Percentiles rank a stretch among this genome's conserved stretches.
Conservation (phyloP, 805 yeast genomes). For the Saccharomycopsis synnaedendra region DNA sequence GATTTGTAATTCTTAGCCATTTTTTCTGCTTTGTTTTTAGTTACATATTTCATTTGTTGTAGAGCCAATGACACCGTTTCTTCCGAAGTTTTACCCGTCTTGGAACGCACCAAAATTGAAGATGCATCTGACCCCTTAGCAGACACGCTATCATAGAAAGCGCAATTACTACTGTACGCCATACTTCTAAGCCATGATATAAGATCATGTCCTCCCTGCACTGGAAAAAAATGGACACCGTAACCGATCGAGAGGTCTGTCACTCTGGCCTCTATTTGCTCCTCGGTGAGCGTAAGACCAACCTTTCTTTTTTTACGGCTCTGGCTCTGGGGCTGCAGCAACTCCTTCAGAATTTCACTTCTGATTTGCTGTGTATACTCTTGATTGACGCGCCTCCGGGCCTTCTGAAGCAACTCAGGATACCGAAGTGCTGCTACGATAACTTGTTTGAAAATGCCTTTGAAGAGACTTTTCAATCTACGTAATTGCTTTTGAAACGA, state of each 20-base stretch:
- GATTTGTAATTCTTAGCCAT: conserved; percentile 8
- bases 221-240: conserved; percentile 4
- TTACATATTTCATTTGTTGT: conserved; percentile 13
- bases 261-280: conserved; percentile 5
- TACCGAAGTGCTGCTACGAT: conserved; percentile 9
- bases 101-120: conserved; percentile 4
- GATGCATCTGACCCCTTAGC: neutral
- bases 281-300: neutral
- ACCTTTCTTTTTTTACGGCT: conserved; percentile 1
- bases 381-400: conserved; percentile 6
- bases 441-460: conserved; percentile 4
- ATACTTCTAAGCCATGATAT: conserved; percentile 10
- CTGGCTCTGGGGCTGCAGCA: neutral
- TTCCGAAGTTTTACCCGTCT: conserved; percentile 3
- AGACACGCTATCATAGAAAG: neutral
- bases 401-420: conserved; percentile 1
- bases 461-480: no score
- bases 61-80: conserved; percentile 7
- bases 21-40: conserved; percentile 1
- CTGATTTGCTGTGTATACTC: conserved; percentile 10
- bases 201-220: conserved; percentile 7
- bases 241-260: conserved; percentile 7
- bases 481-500: no score
- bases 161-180: conserved; percentile 6
- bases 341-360: neutral